Percentiles rank a stretch among this genome's conserved stretches.
phyloP scores from a whole-genome alignment of 163 green algal species.

The Prototheca cutis region DNA sequence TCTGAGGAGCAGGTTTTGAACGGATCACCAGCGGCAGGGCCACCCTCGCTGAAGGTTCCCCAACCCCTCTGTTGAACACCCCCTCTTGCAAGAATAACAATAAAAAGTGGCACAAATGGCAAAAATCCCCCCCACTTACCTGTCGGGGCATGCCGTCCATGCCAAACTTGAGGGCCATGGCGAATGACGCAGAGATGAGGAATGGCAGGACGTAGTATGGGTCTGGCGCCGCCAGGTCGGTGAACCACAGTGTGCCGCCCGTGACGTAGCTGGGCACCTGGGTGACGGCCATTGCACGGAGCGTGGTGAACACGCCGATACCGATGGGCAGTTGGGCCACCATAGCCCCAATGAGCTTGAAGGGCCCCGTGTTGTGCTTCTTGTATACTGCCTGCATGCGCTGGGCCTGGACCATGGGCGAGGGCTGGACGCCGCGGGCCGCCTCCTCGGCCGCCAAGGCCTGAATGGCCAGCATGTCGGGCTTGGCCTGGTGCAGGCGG shows the following conservation, averaged over 20 bases:
- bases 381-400: constrained; percentile 40
- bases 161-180: constrained; percentile 40
- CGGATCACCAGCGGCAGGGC: neutral
- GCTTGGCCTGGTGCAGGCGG: constrained; percentile 34
- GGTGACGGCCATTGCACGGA: constrained; percentile 39
- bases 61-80: neutral
- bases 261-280: constrained; percentile 49
- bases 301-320: constrained; percentile 62
- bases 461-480: constrained; percentile 42
- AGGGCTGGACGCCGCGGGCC: constrained; percentile 18
- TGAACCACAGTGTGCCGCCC: constrained; percentile 53
- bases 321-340: constrained; percentile 48
- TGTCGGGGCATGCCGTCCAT: constrained; percentile 63
- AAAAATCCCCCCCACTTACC: neutral
- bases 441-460: constrained; percentile 33
- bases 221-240: constrained; percentile 49
- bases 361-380: constrained; percentile 54
- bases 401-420: neutral
- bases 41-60: neutral
- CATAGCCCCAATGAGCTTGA: constrained; percentile 44
- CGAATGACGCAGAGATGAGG: constrained; percentile 30
- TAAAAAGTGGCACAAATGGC: neutral
- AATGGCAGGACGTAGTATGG: constrained; percentile 43
- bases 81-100: neutral
- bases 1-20: neutral